Conservation (phyloP, 805 yeast species). For the Starmerella geochares region DNA sequence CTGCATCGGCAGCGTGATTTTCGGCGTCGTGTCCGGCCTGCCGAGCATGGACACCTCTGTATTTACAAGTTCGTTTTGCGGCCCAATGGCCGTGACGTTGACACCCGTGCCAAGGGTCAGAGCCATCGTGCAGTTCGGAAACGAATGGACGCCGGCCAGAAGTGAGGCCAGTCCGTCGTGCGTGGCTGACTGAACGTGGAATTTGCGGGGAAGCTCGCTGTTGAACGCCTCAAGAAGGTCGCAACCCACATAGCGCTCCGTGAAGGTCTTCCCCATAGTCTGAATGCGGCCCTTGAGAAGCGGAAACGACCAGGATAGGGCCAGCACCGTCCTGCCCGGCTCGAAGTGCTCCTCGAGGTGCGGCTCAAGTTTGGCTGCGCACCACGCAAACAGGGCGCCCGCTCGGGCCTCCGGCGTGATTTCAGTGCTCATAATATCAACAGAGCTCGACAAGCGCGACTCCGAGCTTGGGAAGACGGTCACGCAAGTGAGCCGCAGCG, state of each 20-base stretch:
- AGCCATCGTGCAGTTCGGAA: constrained; percentile 19
- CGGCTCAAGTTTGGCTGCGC: constrained; percentile 14
- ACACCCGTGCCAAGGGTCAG: constrained; percentile 27
- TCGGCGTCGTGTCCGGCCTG: constrained; percentile 11
- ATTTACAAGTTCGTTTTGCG: constrained; percentile 12
- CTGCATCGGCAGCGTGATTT: constrained; percentile 6
- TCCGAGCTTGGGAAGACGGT: neutral
- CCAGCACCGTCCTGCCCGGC: neutral
- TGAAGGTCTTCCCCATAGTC: constrained; percentile 26
- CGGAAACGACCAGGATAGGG: constrained; percentile 28
- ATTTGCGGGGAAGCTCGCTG: constrained; percentile 2
- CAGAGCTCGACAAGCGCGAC: neutral
- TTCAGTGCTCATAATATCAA: constrained; percentile 1
- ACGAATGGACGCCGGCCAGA: constrained; percentile 18
- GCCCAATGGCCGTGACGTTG: constrained; percentile 15
- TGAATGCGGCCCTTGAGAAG: constrained; percentile 19
- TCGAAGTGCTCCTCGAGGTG: neutral
- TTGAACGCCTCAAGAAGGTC: constrained; percentile 16
- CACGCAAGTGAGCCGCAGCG: constrained; percentile 20
- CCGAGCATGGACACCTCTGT: constrained; percentile 25
- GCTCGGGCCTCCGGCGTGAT: constrained; percentile 13
- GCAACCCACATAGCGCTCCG: constrained; percentile 6
- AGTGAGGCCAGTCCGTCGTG: constrained; percentile 26
- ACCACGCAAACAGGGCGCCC: constrained; percentile 19
- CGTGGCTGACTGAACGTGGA: constrained; percentile 10